Evolutionary conservation across 1,284 basidiomycete genomes (phyloP).

Genomic region (Heterobasidion irregulare): DNA sequence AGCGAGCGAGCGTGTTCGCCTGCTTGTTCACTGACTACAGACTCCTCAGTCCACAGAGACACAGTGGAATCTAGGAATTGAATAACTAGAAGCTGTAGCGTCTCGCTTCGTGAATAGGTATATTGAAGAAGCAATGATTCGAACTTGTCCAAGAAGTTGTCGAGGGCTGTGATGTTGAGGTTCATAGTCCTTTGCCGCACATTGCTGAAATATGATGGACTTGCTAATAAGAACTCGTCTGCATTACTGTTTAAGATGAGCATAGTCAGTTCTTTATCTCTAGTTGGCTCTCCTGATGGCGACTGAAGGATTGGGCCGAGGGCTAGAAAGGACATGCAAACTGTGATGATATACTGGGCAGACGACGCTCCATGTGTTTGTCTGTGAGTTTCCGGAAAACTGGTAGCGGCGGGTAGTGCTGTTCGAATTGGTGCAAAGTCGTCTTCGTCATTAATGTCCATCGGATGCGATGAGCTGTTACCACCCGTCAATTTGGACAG

Average conservation of each 20-base stretch:
- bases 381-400: constrained; percentile 19
- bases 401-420: constrained; percentile 19
- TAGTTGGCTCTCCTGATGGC: constrained; percentile 43
- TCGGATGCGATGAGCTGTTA: constrained; percentile 3
- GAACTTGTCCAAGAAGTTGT: constrained; percentile 46
- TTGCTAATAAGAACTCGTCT: constrained; percentile 49
- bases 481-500: constrained; percentile 15
- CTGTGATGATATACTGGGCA: constrained; percentile 27
- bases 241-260: constrained; percentile 43
- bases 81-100: constrained; percentile 45
- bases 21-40: constrained; percentile 28
- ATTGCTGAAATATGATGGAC: constrained; percentile 47
- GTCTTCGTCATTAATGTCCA: constrained; percentile 39
- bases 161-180: constrained; percentile 42
- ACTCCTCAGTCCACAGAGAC: constrained; percentile 50
- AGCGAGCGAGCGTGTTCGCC: constrained; percentile 39
- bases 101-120: constrained; percentile 46
- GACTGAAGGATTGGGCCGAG: constrained; percentile 54
- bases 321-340: constrained; percentile 48
- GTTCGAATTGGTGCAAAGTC: constrained; percentile 57
- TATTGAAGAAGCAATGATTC: constrained; percentile 49
- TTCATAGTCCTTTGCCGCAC: constrained; percentile 47
- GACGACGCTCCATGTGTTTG: constrained; percentile 20
- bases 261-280: constrained; percentile 58
- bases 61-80: constrained; percentile 63